Evolutionary conservation across 2,329 filamentous ascomycete species (phyloP).

Genomic region (Penicillium brasilianum): DNA sequence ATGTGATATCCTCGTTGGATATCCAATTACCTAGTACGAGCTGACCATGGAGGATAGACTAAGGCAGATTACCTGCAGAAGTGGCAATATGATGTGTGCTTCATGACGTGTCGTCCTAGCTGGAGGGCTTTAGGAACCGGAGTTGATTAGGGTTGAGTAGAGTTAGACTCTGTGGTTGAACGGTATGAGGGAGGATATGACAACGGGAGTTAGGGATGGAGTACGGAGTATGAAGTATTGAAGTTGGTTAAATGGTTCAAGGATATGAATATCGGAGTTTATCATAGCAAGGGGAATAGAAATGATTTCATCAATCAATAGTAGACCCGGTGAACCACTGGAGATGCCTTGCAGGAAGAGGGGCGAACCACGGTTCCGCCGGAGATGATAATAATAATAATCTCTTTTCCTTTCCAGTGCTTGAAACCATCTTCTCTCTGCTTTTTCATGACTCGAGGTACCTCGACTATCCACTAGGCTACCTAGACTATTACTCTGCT

Average conservation of each 20-base stretch:
- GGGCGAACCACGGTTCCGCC: slow-evolving; percentile 21
- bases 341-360: slow-evolving; percentile 27
- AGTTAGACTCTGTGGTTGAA: neutral
- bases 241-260: neutral
- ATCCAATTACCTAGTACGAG: neutral
- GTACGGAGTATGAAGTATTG: no score
- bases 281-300: neutral
- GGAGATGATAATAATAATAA: slow-evolving; percentile 15
- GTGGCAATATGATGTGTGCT: slow-evolving; percentile 6
- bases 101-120: slow-evolving; percentile 1
- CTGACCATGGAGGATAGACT: neutral
- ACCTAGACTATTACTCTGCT: no score
- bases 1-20: slow-evolving; percentile 3
- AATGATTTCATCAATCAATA: neutral
- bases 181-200: neutral
- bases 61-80: slow-evolving; percentile 3
- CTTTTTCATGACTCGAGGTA: neutral
- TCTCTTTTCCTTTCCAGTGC: neutral
- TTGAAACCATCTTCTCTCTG: neutral
- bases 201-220: neutral
- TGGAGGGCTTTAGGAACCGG: neutral
- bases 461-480: no score
- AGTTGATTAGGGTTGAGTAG: neutral
- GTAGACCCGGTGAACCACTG: neutral
- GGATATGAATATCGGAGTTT: no score